phyloP scores from a whole-genome alignment of 768 basidiomycete genomes.

The Russula griseocarnosa region DNA sequence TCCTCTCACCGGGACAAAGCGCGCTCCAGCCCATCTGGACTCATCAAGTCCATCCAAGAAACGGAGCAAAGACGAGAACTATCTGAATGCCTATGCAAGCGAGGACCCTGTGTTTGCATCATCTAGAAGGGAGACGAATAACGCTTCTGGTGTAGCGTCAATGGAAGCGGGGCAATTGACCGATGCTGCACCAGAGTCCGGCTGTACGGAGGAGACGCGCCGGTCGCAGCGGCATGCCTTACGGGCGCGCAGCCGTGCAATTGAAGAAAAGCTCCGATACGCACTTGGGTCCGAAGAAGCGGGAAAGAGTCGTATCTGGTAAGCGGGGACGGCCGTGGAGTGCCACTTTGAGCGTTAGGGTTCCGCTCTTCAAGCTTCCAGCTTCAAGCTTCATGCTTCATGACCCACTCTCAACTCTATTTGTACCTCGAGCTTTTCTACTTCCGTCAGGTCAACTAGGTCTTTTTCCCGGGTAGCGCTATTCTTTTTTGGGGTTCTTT shows the following conservation, averaged over 20 bases:
- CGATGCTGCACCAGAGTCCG: not conserved
- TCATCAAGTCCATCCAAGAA: too few species aligned
- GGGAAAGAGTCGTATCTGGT: too few species aligned
- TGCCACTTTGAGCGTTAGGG: too few species aligned
- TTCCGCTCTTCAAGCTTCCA: too few species aligned
- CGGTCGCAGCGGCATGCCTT: conserved; percentile 16
- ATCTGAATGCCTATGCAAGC: too few species aligned
- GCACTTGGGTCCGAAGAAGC: not conserved
- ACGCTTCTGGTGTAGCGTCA: too few species aligned
- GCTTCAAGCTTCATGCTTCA: too few species aligned
- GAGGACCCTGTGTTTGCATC: not conserved
- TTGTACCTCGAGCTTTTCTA: not conserved
- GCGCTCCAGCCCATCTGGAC: too few species aligned
- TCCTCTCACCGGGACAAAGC: too few species aligned
- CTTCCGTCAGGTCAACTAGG: conserved; percentile 1
- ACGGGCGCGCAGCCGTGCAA: conserved; percentile 12
- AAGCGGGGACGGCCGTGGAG: too few species aligned
- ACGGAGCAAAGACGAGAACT: too few species aligned
- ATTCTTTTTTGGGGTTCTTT: not conserved
- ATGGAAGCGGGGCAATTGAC: not conserved
- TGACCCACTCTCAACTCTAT: not conserved
- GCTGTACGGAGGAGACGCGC: not conserved
- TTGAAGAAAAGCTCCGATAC: conserved; percentile 16
- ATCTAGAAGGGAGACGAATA: not conserved
- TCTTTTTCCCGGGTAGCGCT: not conserved